Percentiles rank a stretch among this genome's conserved stretches.
Conservation (phyloP, 768 basidiomycete species). For the Suillus subaureus region DNA sequence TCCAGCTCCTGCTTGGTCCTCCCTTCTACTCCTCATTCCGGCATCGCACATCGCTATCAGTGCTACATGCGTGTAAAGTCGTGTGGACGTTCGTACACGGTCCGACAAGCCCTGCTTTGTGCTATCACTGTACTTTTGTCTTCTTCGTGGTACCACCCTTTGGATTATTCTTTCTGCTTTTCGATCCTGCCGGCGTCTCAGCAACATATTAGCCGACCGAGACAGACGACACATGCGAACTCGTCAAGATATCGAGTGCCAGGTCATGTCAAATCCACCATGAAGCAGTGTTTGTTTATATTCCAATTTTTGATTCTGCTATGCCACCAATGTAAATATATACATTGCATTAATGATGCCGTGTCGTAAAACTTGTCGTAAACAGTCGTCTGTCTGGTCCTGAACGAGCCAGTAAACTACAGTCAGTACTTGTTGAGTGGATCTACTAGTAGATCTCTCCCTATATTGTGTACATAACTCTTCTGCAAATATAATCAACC, state of each 20-base stretch:
- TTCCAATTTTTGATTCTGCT: background rate
- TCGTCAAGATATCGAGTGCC: background rate
- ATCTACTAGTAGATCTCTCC: background rate
- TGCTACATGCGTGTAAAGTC: no score
- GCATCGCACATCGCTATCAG: background rate
- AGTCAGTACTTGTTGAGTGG: background rate
- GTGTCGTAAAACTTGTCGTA: background rate
- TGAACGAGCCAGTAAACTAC: background rate
- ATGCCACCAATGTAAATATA: background rate
- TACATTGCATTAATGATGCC: background rate
- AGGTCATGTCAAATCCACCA: background rate
- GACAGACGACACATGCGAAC: background rate
- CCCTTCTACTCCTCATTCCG: no score
- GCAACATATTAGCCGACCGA: background rate
- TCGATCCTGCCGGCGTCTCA: background rate
- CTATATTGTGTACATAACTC: background rate
- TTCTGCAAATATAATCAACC: background rate
- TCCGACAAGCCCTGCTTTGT: background rate
- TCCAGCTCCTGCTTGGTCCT: no score
- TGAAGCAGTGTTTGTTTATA: background rate
- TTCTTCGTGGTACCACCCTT: background rate
- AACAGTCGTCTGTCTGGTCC: background rate
- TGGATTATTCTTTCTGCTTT: background rate
- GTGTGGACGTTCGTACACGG: no score
- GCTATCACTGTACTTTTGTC: background rate